Evolutionary conservation across 2,329 filamentous ascomycete genomes (phyloP).

Genomic region (Diatrype stigma): DNA sequence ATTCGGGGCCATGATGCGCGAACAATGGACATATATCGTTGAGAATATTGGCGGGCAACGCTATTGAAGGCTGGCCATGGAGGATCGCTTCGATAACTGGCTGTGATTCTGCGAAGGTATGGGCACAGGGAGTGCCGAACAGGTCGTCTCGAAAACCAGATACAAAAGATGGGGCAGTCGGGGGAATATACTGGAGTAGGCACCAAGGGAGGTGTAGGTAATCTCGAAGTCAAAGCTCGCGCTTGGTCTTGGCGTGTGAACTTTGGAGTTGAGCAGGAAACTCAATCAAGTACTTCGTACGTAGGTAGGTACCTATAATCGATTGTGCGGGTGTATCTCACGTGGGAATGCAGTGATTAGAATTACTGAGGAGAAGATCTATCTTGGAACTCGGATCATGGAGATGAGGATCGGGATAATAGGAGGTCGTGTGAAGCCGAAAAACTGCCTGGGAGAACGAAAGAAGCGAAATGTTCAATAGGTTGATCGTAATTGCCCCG

Average conservation of each 20-base stretch:
- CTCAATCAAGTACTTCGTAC: too few relatives aligned
- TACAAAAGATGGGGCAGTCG: background rate
- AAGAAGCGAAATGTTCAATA: constrained; percentile 8
- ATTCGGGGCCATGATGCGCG: constrained; percentile 47
- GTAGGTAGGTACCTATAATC: too few relatives aligned
- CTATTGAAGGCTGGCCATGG: constrained; percentile 32
- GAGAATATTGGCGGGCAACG: constrained; percentile 6
- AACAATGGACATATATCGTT: constrained; percentile 6
- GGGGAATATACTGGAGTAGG: background rate
- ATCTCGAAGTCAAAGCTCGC: background rate
- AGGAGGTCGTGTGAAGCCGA: background rate
- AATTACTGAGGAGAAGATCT: background rate
- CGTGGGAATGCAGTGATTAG: background rate
- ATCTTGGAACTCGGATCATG: background rate
- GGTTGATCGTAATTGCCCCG: constrained; percentile 5
- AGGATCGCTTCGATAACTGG: constrained; percentile 1
- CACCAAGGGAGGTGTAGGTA: too few relatives aligned
- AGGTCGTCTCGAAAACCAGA: background rate
- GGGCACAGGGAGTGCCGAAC: background rate
- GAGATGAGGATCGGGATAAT: background rate
- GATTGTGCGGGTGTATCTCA: background rate
- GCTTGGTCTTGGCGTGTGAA: too few relatives aligned
- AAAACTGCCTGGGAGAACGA: background rate
- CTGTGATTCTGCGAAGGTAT: background rate
- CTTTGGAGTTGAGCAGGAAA: too few relatives aligned